A percentile compares a stretch with the other conserved stretches of the same genome.
Conservation (phyloP, 2,329 filamentous ascomycete species). For the Fusarium veterinarium region DNA sequence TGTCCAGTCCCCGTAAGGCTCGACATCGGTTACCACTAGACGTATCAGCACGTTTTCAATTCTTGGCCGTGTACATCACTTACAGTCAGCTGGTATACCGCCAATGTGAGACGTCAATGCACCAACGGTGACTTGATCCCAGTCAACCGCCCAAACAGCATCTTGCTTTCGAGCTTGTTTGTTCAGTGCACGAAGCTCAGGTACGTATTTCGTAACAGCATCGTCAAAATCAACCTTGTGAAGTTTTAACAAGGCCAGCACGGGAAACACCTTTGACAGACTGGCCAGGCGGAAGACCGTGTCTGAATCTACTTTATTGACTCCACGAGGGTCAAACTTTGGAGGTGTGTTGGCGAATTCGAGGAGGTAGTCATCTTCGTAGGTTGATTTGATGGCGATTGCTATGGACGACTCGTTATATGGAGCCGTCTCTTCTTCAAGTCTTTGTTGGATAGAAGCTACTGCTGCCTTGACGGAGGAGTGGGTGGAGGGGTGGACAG, state of each 20-base stretch:
- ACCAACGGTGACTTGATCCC: conserved; percentile 17
- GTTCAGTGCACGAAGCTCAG: conserved; percentile 9
- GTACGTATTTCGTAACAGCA: conserved; percentile 15
- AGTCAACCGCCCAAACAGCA: conserved; percentile 16
- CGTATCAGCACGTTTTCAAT: rapidly evolving
- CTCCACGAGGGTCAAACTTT: conserved; percentile 10
- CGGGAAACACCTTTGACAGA: conserved; percentile 12
- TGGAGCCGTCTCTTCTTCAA: background rate
- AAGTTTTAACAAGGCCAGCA: conserved; percentile 3
- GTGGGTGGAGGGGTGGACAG: background rate
- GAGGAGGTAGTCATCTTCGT: conserved; percentile 11
- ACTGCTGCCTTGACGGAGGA: background rate
- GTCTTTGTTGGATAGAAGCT: background rate
- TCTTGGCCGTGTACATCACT: rapidly evolving
- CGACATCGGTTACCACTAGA: conserved; percentile 8
- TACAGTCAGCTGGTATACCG: conserved; percentile 8
- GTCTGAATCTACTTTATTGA: conserved; percentile 6
- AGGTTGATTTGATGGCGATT: conserved; percentile 8
- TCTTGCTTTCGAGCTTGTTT: conserved; percentile 11
- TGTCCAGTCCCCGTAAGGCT: conserved; percentile 24
- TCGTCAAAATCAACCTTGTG: conserved; percentile 5
- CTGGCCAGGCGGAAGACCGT: conserved; percentile 24
- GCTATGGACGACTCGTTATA: conserved; percentile 1
- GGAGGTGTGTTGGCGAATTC: conserved; percentile 18
- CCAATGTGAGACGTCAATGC: conserved; percentile 13